phyloP scores from a whole-genome alignment of 139 green algal genomes.

The Coelastrella sp. region DNA sequence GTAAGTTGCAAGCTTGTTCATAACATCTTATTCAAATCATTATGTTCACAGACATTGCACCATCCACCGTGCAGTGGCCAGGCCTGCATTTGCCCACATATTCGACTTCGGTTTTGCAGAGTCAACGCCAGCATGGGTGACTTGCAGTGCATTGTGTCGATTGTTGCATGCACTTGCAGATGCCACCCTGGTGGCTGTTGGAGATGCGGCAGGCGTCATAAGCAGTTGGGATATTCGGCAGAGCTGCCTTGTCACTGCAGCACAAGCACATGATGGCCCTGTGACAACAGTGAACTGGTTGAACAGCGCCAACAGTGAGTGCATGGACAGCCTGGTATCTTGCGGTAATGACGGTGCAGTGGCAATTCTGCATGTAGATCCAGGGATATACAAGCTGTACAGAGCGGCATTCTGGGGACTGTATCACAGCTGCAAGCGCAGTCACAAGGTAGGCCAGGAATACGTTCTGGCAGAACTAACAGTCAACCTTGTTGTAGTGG shows the following conservation, averaged over 20 bases:
- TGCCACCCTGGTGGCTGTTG: constrained; percentile 10
- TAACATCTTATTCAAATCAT: too few species aligned
- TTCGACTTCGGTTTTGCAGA: too few species aligned
- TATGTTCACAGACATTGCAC: too few species aligned
- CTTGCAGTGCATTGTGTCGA: too few species aligned
- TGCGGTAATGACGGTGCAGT: constrained; percentile 20
- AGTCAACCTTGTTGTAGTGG: neutral
- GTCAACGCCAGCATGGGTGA: too few species aligned
- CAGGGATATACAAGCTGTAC: constrained; percentile 19
- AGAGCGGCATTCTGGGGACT: constrained; percentile 15
- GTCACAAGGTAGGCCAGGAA: constrained; percentile 1
- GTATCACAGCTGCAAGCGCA: constrained; percentile 41
- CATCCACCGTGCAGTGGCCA: too few species aligned
- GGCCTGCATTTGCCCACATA: too few species aligned
- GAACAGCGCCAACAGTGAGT: neutral
- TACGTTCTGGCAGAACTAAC: neutral
- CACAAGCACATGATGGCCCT: constrained; percentile 32
- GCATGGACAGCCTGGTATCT: neutral
- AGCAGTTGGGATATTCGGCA: constrained; percentile 34
- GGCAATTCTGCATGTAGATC: constrained; percentile 21
- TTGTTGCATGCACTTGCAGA: constrained; percentile 5
- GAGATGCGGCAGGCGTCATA: constrained; percentile 26
- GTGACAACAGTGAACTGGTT: constrained; percentile 13
- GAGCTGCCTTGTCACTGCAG: constrained; percentile 32
- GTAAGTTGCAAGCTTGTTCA: neutral